Base-by-base conservation (phyloP, 192 early-diverging fungal species). In the Coemansia sp. region DNA sequence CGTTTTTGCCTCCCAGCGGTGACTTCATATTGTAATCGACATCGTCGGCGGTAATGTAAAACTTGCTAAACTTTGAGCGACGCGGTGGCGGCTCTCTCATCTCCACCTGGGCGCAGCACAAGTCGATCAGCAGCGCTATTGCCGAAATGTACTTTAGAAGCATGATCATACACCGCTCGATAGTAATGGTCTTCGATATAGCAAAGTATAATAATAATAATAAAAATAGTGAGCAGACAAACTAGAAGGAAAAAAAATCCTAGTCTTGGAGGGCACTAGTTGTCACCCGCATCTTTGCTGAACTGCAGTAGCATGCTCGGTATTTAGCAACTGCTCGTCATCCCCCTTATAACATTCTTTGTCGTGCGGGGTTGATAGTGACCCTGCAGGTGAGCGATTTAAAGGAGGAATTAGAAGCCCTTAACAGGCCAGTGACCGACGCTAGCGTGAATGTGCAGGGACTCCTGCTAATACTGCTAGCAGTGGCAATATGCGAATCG, bases 1-100 rank as follows among this genome's bases (percentile, higher is more conserved):
- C 70, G 50, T 68, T 77, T 39, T 73, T 74, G 58, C 71, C 70
- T 37, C 66, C 65, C 3, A 82, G 71, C 6, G 74, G 68, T 37
- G 79, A 70, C 17, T 76, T 82, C 79, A 82, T 82, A 58, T 82
- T 77, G 66, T 82, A 82, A 62, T 82, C 79, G 19, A 82, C 72
- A 38, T 76, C 74, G 66, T 77, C 79, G 17, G 58, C 40, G n/a
- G 35, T 33, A 6, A 82, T 77, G 17, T 82, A 82, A 38, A 58
- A 70, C 62, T 64, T 64, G 67, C 74, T 76, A 37, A 76, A 76
- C 61, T 82, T 82, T 47, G 79, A 82, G 39, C 79, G 79, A 4
- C 79, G 74, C 23, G 79, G 79, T 6, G 79, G 68, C 14, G 79
- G 79, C 62, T 82, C 72, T 0, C 74, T 49, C 79, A 82, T 74